These are phyloP conservation scores for Calocybe indica DNA, from an alignment of 768 basidiomycete genomes.

Conservation along the genomic window DNA sequence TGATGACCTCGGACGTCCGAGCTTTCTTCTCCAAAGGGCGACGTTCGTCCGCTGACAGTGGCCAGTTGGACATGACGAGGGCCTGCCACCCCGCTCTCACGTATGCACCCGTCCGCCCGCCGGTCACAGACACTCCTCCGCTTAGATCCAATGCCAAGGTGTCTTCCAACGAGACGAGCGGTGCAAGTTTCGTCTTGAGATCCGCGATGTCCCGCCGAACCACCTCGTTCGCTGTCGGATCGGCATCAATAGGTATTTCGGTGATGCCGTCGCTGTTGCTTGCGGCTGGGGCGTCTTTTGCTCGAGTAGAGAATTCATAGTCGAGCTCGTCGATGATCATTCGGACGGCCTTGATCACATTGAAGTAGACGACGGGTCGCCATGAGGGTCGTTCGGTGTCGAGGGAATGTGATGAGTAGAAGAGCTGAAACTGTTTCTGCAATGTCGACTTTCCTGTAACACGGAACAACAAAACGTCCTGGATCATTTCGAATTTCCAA, in stretches of 20 bases:
- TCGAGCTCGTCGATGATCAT: slow-evolving; percentile 72
- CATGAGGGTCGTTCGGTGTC: slow-evolving; percentile 70
- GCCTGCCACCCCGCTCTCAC: slow-evolving; percentile 74
- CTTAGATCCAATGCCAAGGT: slow-evolving; percentile 63
- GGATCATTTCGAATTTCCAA: not conserved
- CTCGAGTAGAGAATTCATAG: slow-evolving; percentile 35
- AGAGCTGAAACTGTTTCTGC: slow-evolving; percentile 80
- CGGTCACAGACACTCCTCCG: slow-evolving; percentile 54
- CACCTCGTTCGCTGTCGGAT: not conserved
- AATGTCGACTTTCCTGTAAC: slow-evolving; percentile 69
- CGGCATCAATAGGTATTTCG: slow-evolving; percentile 10
- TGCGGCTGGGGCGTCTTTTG: not conserved
- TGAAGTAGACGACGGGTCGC: slow-evolving; percentile 79
- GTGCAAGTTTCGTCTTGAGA: slow-evolving; percentile 51
- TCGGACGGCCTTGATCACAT: slow-evolving; percentile 74
- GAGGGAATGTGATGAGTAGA: slow-evolving; percentile 66
- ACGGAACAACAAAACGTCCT: not conserved
- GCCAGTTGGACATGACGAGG: slow-evolving; percentile 32
- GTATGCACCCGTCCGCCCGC: slow-evolving; percentile 57
- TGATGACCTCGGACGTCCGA: slow-evolving; percentile 35
- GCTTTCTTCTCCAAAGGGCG: slow-evolving; percentile 19
- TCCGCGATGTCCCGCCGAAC: slow-evolving; percentile 35
- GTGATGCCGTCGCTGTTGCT: slow-evolving; percentile 9
- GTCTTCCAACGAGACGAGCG: slow-evolving; percentile 62
- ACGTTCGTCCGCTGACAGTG: slow-evolving; percentile 35